Percentiles rank a stretch among this genome's conserved stretches.
These are phyloP conservation scores for Magnolia officinalis DNA, from an alignment of 164 flowering plant species.

Conservation along the genomic window DNA sequence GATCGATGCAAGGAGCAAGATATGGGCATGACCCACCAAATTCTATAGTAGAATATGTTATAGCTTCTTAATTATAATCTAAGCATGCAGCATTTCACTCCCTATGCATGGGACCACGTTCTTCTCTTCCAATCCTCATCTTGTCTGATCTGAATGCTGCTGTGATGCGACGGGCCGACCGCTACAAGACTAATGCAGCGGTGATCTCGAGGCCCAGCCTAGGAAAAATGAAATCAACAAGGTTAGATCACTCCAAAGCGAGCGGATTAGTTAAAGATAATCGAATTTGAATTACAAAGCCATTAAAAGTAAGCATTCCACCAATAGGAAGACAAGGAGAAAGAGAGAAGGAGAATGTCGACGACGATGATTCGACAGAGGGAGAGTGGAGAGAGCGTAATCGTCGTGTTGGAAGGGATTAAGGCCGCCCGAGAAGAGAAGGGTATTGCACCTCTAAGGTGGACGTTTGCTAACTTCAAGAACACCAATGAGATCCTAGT, in stretches of 20 bases:
- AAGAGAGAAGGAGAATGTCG: not conserved
- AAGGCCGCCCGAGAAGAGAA: constrained; percentile 17
- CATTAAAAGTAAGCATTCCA: not conserved
- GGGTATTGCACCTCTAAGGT: constrained; percentile 19
- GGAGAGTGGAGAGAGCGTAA: constrained; percentile 15
- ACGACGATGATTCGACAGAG: constrained; percentile 3
- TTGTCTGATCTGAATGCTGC: too few relatives aligned
- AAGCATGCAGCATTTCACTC: too few relatives aligned
- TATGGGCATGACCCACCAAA: too few relatives aligned
- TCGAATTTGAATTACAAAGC: too few relatives aligned
- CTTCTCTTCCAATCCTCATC: too few relatives aligned
- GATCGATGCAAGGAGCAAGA: too few relatives aligned
- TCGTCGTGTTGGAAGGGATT: constrained; percentile 28
- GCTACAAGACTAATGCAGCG: too few relatives aligned
- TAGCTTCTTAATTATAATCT: too few relatives aligned
- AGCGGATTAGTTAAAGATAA: not conserved
- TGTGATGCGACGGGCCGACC: too few relatives aligned
- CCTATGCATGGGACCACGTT: too few relatives aligned
- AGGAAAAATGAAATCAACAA: not conserved
- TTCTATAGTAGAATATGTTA: too few relatives aligned
- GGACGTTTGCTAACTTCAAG: constrained; percentile 12
- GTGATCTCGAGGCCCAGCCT: not conserved
- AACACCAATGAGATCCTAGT: constrained; percentile 19
- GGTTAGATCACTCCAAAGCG: not conserved
- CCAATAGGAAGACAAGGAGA: constrained; percentile 12